Base-by-base conservation (phyloP, 257 asterid species). In the Voacanga thouarsii region DNA sequence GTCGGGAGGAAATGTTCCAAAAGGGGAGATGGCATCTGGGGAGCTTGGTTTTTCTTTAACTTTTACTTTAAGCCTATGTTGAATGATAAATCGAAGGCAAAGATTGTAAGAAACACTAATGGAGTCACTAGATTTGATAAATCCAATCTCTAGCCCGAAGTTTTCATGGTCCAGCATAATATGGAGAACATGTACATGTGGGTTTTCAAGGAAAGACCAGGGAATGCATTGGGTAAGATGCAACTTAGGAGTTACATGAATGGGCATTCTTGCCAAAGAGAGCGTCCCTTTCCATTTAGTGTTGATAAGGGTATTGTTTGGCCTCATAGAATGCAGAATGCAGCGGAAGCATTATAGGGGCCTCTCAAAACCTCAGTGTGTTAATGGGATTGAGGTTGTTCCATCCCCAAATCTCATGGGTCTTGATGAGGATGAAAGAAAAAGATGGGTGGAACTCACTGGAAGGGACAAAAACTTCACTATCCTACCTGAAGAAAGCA, bases 121-220 rank as follows among this genome's bases (percentile, higher is more conserved):
- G 97, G 99, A 59, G 82, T 90, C 57, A 89, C 97, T 0, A 97
- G 97, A 53, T 91, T 88, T 68, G 95, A 91, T 43, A 94, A 94
- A 51, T 89, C 97, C 7, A 97, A 94, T 78, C 89, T 94, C 47
- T 89, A 92, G 78, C 90, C 90, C 41, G 99, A 92, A 63, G 86
- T 84, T 3, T 94, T 94, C 91, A 94, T 92, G 97, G 99, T 94
- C 55, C 97, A 92, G 66, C 99, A 94, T 64, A 97, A 94, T 61
- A 94, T 94, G 99, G 98, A 94, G 92, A 94, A 94, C 65, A 87
- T 94, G 94, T 94, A 94, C 87, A 94, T 94, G 99, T 94, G 99
- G 99, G 95, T 87, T 53, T 94, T 94, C 83, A 94, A 94, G 82
- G 97, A 90, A 72, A 86, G 91, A 77, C 99, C 99, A 0, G 97